phyloP scores from a whole-genome alignment of 768 basidiomycete species.

The Leccinum rimulosum region DNA sequence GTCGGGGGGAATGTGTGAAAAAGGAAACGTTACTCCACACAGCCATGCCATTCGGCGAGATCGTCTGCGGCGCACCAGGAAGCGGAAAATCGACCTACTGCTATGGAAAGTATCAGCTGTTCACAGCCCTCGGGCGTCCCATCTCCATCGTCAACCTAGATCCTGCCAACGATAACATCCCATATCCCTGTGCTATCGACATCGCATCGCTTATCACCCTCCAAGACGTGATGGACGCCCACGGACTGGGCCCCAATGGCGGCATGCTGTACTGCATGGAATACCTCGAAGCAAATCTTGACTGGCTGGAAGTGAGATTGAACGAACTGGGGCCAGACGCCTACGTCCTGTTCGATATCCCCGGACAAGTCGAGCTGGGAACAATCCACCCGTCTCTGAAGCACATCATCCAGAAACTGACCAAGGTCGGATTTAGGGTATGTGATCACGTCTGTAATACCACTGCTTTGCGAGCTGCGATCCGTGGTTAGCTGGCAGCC shows the following conservation, averaged over 20 bases:
- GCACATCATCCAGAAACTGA: slow-evolving; percentile 65
- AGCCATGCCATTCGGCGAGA: slow-evolving; percentile 81
- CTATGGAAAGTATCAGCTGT: slow-evolving; percentile 84
- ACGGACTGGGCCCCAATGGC: slow-evolving; percentile 90
- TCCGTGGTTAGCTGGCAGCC: slow-evolving; percentile 67
- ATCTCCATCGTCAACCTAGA: slow-evolving; percentile 94
- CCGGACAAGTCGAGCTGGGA: slow-evolving; percentile 96
- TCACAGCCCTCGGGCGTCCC: slow-evolving; percentile 81
- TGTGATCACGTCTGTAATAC: slow-evolving; percentile 36
- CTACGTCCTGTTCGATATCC: slow-evolving; percentile 93
- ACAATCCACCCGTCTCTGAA: slow-evolving; percentile 93
- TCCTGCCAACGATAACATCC: slow-evolving; percentile 86
- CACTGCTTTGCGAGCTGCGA: background rate
- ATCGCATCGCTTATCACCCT: slow-evolving; percentile 85
- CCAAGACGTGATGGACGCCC: slow-evolving; percentile 79
- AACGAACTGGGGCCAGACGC: slow-evolving; percentile 65
- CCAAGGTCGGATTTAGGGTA: slow-evolving; percentile 82
- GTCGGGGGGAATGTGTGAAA: background rate
- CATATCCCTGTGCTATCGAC: slow-evolving; percentile 89
- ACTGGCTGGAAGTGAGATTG: slow-evolving; percentile 76
- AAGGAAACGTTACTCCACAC: background rate
- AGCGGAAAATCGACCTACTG: slow-evolving; percentile 89
- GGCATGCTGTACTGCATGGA: slow-evolving; percentile 97
- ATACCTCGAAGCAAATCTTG: slow-evolving; percentile 92
- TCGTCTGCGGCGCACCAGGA: slow-evolving; percentile 84